Evolutionary conservation across 2,329 filamentous ascomycete species (phyloP).

Genomic region (Epichloe festucae): DNA sequence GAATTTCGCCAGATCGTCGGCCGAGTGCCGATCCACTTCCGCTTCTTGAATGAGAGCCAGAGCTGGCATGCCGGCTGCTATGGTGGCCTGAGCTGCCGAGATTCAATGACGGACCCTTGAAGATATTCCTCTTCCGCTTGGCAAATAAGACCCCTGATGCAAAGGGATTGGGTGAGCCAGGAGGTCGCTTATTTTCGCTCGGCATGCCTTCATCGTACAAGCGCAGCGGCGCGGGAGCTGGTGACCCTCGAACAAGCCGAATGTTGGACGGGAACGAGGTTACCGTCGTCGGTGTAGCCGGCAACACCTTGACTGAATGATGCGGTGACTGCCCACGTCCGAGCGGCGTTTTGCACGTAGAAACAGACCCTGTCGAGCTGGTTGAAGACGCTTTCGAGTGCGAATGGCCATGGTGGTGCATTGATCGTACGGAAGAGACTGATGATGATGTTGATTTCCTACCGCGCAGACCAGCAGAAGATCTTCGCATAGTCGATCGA

Average conservation of each 20-base stretch:
- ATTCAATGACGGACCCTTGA: conserved; percentile 65
- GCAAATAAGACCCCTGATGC: conserved; percentile 60
- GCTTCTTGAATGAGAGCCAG: conserved; percentile 37
- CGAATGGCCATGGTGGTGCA: conserved; percentile 73
- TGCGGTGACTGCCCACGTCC: conserved; percentile 63
- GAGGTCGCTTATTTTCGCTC: conserved; percentile 22
- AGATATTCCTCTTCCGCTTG: conserved; percentile 66
- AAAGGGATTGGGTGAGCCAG: conserved; percentile 45
- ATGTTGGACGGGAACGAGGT: conserved; percentile 73
- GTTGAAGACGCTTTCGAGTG: conserved; percentile 93
- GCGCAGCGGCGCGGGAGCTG: conserved; percentile 35
- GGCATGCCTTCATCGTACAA: conserved; percentile 48
- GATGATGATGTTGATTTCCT: conserved; percentile 94
- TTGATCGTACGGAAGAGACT: conserved; percentile 81
- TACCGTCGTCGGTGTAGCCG: conserved; percentile 70
- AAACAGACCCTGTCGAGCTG: conserved; percentile 65
- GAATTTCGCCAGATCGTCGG: conserved; percentile 59
- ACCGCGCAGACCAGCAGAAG: conserved; percentile 72
- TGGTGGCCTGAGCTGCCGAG: conserved; percentile 29
- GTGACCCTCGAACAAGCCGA: conserved; percentile 56
- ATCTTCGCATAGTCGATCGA: conserved; percentile 70
- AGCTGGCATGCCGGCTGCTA: conserved; percentile 24
- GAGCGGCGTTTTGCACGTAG: conserved; percentile 54
- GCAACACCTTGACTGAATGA: conserved; percentile 87
- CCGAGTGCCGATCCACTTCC: conserved; percentile 52